Evolutionary conservation across 495 filamentous ascomycete species (phyloP), one percentile per base, ranked within the genome.

Genomic region (Aspergillus saccharolyticus): DNA sequence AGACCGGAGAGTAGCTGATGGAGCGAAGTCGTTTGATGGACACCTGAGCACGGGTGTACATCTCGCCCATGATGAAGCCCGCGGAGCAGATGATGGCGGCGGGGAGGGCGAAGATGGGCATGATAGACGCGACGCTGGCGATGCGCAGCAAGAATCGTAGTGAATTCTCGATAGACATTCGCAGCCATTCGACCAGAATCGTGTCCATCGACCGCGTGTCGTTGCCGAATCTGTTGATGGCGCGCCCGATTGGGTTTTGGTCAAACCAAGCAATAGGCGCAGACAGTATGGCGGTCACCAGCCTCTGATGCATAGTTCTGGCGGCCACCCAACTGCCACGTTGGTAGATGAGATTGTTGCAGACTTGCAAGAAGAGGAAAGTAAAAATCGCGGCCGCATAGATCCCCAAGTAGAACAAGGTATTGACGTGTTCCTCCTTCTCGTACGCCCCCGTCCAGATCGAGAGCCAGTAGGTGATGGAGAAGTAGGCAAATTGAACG

Each of bases 251-350:
- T 3, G 91, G 91, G 9, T 91, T 96, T 14, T 87, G 85, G 67
- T 96, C 91, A 65, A 96, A 96, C 77, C 95, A 96, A 63, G 88
- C 86, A 67, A 95, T 89, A 58, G 86, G 86, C 3, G 91, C 91
- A 42, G 87, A 82, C 10, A 86, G 82, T 16, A 96, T 79, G 3
- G 86, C 75, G 33, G 81, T 74, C 72, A 95, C 86, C 46, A 96
- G 78, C 15, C 78, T 74, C 52, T 80, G 71, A 66, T 96, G 91
- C 44, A 81, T 69, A 16, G 65, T 70, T 24, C 73, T 71, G 4
- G 80, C 77, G 1, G 80, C 80, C 30, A 67, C 60, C 80, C 80
- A 68, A 49, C 66, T 59, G 21, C 66, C 66, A 24, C 59, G 61
- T 54, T 68, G 66, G 44, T 65, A 68, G 9, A 68, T 53, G 1